Base-by-base conservation (phyloP, 345 rosid species). In the Euphorbia peplus region DNA sequence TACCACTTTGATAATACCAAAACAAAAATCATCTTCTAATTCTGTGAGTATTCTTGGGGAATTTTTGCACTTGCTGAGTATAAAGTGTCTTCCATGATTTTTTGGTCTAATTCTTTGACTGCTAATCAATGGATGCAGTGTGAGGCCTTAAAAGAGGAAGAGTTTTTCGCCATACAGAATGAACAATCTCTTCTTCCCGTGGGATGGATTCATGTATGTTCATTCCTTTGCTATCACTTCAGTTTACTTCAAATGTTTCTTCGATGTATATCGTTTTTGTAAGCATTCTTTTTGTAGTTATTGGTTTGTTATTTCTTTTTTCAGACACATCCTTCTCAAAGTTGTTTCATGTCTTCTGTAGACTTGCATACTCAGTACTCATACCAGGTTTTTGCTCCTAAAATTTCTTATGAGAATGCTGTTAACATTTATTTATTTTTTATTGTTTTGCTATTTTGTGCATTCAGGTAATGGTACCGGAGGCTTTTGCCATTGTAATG, bases 261-360 rank as follows among this genome's bases (percentile, higher is more conserved):
- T n/a, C n/a, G n/a, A n/a, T n/a, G n/a, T n/a, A n/a, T n/a, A n/a
- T n/a, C n/a, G n/a, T n/a, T n/a, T n/a, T n/a, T n/a, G n/a, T n/a
- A 32, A 32, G 4, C 37, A 32, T 32, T 32, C 37, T 32, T 32
- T 42, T 42, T 42, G 47, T 42, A 61, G 8, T 46, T 9, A 15
- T 16, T 53, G 7, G 4, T 53, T 60, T 69, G 46, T 56, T 72
- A 46, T 42, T 11, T 73, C 26, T 52, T 19, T 82, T 75, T 79
- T 60, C 89, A 92, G 98, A 92, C 96, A 48, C 98, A 92, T 81
- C 98, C 98, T 75, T 84, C 96, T 76, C 98, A 92, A 72, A 84
- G 86, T 70, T 92, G 98, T 79, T 92, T 92, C 86, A 81, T 90
- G 95, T 92, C 98, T 73, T 88, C 96, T 5, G 72, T 88, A 52